phyloP scores from a whole-genome alignment of 1,284 basidiomycete genomes.

The Tilletiopsis washingtonensis region DNA sequence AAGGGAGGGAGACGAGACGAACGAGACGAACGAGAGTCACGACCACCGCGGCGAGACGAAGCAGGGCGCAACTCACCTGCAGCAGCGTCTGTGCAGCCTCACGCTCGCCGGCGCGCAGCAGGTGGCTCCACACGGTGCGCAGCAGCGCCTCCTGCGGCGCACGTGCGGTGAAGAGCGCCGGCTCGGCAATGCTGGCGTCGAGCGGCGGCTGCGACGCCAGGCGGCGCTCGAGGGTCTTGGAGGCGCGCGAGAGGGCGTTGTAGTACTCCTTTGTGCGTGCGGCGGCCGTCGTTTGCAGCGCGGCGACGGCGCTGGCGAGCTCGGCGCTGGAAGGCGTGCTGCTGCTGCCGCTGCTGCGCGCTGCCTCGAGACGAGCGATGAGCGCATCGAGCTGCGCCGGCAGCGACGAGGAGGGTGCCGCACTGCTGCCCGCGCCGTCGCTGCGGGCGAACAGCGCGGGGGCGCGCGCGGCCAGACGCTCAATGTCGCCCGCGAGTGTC shows the following conservation, averaged over 20 bases:
- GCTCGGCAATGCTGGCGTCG: conserved; percentile 30
- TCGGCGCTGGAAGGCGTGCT: background rate
- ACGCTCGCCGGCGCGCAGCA: conserved; percentile 34
- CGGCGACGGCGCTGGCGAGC: background rate
- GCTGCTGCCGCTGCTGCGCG: background rate
- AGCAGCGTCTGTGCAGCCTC: conserved; percentile 23
- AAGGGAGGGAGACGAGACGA: background rate
- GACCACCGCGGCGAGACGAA: background rate
- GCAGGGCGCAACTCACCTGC: conserved; percentile 4
- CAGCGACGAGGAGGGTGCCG: background rate
- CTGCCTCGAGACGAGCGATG: background rate
- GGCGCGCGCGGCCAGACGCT: too few relatives aligned
- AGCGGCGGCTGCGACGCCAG: conserved; percentile 30
- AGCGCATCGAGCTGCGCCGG: background rate
- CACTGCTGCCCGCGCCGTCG: too few relatives aligned
- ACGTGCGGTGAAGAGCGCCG: conserved; percentile 21
- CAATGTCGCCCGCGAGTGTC: too few relatives aligned
- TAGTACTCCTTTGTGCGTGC: conserved; percentile 22
- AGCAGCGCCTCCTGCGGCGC: conserved; percentile 26
- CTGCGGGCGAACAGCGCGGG: too few relatives aligned
- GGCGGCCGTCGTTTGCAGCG: background rate
- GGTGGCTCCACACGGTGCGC: conserved; percentile 27
- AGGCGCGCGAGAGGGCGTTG: conserved; percentile 25
- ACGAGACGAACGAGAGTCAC: background rate
- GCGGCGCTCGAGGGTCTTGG: conserved; percentile 34